These are phyloP conservation scores for Microthyrium microscopicum DNA, from an alignment of 2,329 filamentous ascomycete genomes.

Conservation along the genomic window DNA sequence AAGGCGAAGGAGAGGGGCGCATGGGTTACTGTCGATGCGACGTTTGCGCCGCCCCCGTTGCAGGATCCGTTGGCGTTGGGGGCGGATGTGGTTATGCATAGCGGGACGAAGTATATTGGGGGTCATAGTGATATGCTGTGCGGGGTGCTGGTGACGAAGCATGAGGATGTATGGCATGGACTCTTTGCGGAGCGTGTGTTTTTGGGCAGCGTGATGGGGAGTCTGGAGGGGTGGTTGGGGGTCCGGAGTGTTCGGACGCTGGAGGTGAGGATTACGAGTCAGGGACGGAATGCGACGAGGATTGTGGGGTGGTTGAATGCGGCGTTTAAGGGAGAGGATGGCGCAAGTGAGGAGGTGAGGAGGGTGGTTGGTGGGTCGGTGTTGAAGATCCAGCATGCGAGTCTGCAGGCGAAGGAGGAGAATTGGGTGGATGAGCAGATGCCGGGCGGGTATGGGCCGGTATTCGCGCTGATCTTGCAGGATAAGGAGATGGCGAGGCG, in stretches of 20 bases:
- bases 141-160: constrained; percentile 56
- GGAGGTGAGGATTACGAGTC: constrained; percentile 62
- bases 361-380: constrained; percentile 40
- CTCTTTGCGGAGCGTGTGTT: constrained; percentile 55
- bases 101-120: constrained; percentile 89
- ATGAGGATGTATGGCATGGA: constrained; percentile 22
- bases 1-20: constrained; percentile 59
- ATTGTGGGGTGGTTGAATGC: constrained; percentile 55
- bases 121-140: constrained; percentile 90
- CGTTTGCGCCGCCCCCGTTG: constrained; percentile 80
- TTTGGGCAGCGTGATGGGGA: constrained; percentile 74
- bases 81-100: constrained; percentile 80
- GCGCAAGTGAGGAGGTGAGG: constrained; percentile 25
- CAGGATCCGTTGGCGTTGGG: constrained; percentile 71
- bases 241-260: constrained; percentile 73
- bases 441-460: constrained; percentile 77
- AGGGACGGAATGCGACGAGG: constrained; percentile 51
- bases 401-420: constrained; percentile 49
- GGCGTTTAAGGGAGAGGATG: constrained; percentile 18
- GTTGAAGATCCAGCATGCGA: constrained; percentile 54
- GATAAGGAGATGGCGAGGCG: constrained; percentile 42
- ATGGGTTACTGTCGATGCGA: constrained; percentile 69
- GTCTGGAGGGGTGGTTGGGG: constrained; percentile 81
- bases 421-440: constrained; percentile 72
- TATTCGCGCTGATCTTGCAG: constrained; percentile 61